Conservation (phyloP, 139 green algal species). For the Yamagishiella unicocca region DNA sequence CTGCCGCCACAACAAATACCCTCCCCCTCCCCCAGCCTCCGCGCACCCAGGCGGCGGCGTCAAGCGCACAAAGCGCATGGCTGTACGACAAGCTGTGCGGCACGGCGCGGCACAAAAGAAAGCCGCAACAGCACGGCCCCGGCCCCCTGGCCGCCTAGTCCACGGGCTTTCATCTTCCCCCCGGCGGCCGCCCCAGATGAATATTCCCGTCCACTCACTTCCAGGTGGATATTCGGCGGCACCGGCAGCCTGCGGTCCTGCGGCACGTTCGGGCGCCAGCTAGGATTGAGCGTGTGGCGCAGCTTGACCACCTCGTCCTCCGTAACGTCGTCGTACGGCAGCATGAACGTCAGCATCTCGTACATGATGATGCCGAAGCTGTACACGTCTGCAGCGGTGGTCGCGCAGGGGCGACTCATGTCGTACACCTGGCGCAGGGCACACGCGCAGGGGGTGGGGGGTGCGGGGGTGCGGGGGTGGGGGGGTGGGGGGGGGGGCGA, state of each 20-base stretch:
- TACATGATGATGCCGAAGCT: constrained; percentile 55
- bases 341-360: constrained; percentile 44
- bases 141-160: too few species aligned
- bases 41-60: too few species aligned
- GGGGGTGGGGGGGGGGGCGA: not conserved
- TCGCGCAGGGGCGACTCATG: constrained; percentile 19
- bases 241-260: constrained; percentile 5
- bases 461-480: not conserved
- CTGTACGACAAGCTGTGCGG: too few species aligned
- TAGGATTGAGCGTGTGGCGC: not conserved
- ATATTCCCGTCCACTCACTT: not conserved
- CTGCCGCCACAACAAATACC: too few species aligned
- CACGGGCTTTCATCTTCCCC: too few species aligned
- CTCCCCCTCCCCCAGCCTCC: too few species aligned
- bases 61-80: too few species aligned
- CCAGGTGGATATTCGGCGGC: constrained; percentile 30
- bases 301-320: constrained; percentile 30
- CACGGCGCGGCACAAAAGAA: too few species aligned
- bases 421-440: constrained; percentile 33
- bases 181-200: too few species aligned
- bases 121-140: too few species aligned
- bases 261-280: constrained; percentile 22
- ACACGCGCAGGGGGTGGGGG: not conserved
- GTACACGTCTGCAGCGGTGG: constrained; percentile 43
- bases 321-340: constrained; percentile 22